Base-by-base conservation (phyloP, 768 basidiomycete genomes). In the Podaxis sp. region DNA sequence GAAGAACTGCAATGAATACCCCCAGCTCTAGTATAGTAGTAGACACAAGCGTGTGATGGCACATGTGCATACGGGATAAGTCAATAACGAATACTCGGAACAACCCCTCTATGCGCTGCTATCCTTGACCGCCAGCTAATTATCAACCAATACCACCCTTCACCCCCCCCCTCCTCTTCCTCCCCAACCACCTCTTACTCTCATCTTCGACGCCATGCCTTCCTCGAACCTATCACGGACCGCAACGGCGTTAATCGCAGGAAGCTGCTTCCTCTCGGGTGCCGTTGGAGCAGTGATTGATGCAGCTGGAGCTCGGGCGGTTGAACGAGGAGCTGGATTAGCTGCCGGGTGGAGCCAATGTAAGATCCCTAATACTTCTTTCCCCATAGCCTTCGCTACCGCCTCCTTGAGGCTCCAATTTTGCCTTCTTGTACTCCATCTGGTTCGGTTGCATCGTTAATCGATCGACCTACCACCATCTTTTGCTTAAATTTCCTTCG, bases 291-390 rank as follows among this genome's bases (percentile, higher is more conserved):
- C 46, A 33, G 59, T 40, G n/a, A 22, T 60, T 60, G 59, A 53
- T 30, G 13, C 44, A 24, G 26, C 50, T 38, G 49, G 58, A 51
- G 58, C 17, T 36, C 8, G 22, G 12, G 3, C n/a, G 20, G 15
- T 15, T 8, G 22, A 22, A 12, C 38, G 13, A 30, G 52, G 6
- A 33, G 22, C 41, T 11, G 20, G 24, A 38, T 26, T 56, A 20
- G 61, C 37, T 6, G 26, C 20, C 20, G 54, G 48, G 44, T 62
- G 61, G 61, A 50, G 53, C 22, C 55, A 62, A 50, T 62, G 61
- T 62, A 40, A 37, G 61, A n/a, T 13, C 20, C 22, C n/a, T 22
- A 10, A 10, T 46, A 17, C 33, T 15, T 59, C 12, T 26, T 28
- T 52, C 20, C 22, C 22, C 15, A 4, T 22, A 13, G 46, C 38